Conservation (phyloP, 2,329 filamentous ascomycete genomes). For the Calonectria hongkongensis region DNA sequence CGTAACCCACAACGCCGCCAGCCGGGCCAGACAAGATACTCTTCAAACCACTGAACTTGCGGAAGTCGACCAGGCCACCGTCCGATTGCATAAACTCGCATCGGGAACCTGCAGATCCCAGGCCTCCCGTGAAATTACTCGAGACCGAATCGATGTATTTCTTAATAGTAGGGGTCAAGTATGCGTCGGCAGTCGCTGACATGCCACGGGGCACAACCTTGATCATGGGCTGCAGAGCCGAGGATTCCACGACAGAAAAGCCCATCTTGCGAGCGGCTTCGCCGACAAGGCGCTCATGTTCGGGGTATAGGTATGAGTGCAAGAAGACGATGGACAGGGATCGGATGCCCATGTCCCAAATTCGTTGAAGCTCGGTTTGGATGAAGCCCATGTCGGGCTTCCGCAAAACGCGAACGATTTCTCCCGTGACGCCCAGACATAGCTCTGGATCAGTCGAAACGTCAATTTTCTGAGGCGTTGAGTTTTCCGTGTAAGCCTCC, state of each 20-base stretch:
- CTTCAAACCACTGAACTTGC: slow-evolving; percentile 80
- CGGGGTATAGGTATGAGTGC: slow-evolving; percentile 79
- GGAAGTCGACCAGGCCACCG: slow-evolving; percentile 71
- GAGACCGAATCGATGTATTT: slow-evolving; percentile 57
- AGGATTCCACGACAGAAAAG: slow-evolving; percentile 56
- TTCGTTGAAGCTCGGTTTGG: slow-evolving; percentile 71
- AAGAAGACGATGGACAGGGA: slow-evolving; percentile 77
- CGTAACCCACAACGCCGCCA: slow-evolving; percentile 86
- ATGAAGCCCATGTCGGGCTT: slow-evolving; percentile 73
- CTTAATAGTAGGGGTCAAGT: slow-evolving; percentile 62
- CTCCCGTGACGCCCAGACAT: slow-evolving; percentile 78
- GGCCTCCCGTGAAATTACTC: slow-evolving; percentile 58
- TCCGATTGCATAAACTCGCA: slow-evolving; percentile 69
- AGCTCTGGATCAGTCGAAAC: slow-evolving; percentile 69
- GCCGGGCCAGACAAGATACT: slow-evolving; percentile 85
- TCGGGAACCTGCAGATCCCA: slow-evolving; percentile 52
- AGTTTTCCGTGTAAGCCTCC: slow-evolving; percentile 84
- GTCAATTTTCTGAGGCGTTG: slow-evolving; percentile 48
- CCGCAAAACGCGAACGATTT: slow-evolving; percentile 79
- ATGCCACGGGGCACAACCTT: slow-evolving; percentile 64
- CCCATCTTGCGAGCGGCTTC: slow-evolving; percentile 61
- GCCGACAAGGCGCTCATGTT: slow-evolving; percentile 68
- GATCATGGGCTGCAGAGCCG: slow-evolving; percentile 58
- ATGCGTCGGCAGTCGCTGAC: slow-evolving; percentile 64
- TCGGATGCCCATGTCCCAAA: slow-evolving; percentile 76